These are phyloP conservation scores for Gonapodya sp. DNA, from an alignment of 192 early-diverging fungal species.

Conservation along the genomic window DNA sequence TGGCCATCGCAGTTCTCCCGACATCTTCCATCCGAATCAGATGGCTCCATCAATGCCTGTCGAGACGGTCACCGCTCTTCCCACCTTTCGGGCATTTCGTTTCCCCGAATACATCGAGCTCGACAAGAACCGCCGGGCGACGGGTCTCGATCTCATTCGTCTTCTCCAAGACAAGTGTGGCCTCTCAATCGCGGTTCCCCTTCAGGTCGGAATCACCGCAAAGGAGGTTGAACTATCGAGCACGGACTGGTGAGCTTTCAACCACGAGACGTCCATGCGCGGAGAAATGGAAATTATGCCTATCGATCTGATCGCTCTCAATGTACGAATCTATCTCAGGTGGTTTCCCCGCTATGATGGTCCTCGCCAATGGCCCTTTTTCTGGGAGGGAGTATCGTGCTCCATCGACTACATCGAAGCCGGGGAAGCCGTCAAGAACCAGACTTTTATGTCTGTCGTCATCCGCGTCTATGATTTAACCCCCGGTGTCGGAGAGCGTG, in stretches of 20 bases:
- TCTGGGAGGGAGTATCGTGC: not conserved
- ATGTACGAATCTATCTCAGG: not conserved
- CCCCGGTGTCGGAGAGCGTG: not conserved
- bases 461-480: not conserved
- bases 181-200: not conserved
- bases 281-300: not conserved
- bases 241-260: not conserved
- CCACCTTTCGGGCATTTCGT: not conserved
- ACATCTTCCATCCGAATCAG: no score
- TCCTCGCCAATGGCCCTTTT: not conserved
- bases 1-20: no score
- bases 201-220: not conserved
- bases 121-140: not conserved
- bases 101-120: not conserved
- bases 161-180: not conserved
- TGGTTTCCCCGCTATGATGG: not conserved
- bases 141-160: not conserved
- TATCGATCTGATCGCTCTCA: not conserved
- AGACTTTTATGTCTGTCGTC: not conserved
- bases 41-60: no score
- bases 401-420: not conserved
- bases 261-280: not conserved
- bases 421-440: not conserved
- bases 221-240: not conserved
- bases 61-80: no score